phyloP scores from a whole-genome alignment of 78 protist genomes.

The Kipferlia bialata region DNA sequence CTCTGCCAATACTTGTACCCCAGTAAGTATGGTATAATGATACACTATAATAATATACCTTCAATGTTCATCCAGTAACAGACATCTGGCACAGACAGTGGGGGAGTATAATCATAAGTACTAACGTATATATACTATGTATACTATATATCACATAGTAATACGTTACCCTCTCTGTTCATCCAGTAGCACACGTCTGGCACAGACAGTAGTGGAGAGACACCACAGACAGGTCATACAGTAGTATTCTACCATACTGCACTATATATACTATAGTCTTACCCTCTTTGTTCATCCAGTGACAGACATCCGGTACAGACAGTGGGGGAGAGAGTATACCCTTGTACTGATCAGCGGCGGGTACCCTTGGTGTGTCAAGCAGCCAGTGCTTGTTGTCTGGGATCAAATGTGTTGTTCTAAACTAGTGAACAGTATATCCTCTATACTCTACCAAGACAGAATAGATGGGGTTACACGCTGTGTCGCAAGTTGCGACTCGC shows the following conservation, averaged over 20 bases:
- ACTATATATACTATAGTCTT: too few species aligned
- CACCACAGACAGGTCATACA: too few species aligned
- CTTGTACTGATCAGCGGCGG: too few species aligned
- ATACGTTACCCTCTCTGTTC: background rate
- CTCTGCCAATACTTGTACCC: background rate
- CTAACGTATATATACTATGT: conserved; percentile 4
- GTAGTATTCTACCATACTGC: too few species aligned
- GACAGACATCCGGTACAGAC: conserved; percentile 4
- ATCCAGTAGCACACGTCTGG: background rate
- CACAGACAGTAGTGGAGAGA: background rate
- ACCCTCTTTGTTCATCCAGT: conserved; percentile 20
- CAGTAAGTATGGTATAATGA: background rate
- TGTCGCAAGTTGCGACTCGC: too few species aligned
- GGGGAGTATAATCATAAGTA: conserved; percentile 6
- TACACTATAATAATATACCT: too few species aligned
- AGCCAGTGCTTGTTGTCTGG: too few species aligned
- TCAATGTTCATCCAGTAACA: conserved; percentile 19
- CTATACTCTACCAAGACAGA: too few species aligned
- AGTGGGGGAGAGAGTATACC: background rate
- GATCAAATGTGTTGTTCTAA: too few species aligned
- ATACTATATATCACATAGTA: background rate
- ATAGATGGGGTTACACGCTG: too few species aligned
- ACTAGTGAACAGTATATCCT: too few species aligned
- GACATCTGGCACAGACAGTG: conserved; percentile 1
- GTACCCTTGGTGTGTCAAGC: too few species aligned